Evolutionary conservation across 352 stramenopile genomes (phyloP), one percentile per base, ranked within the genome.

Genomic region (Blastocystis sp.): DNA sequence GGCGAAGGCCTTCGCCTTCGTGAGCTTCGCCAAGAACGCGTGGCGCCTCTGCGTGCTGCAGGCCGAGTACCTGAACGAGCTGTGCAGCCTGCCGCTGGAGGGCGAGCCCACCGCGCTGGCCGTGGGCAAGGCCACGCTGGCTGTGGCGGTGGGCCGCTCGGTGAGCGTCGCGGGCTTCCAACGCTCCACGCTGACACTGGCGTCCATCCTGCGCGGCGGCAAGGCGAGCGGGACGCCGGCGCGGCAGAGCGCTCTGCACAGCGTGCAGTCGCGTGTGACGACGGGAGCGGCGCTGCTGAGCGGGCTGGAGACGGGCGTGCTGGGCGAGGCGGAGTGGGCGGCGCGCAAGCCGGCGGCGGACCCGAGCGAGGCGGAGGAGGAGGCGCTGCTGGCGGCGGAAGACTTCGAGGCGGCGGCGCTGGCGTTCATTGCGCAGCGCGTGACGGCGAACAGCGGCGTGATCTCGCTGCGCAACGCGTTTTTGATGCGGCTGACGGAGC

Each of bases 381-480:
- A 81, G 40, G n/a, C 54, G 10, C 6, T 81, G 38, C 48, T 81
- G 42, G 61, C 59, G 48, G 71, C 59, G n/a, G 19, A 7, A 19
- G 19, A 38, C 9, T 84, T 84, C 54, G 52, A 84, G 24, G 17
- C 59, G 11, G 57, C 54, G 24, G 48, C 74, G 38, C 42, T 84
- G 14, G 74, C 24, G 24, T 84, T 84, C 48, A 69, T 84, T 1
- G 45, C 11, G 3, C n/a, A 62, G 9, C 74, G 74, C 48, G 45
- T 48, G 42, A 1, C 3, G 17, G 11, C 19, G 24, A 84, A 84
- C n/a, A 6, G 69, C 17, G 17, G 14, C 6, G 52, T 84, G 19
- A 40, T 84, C 10, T 84, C 74, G 38, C 45, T 84, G 19, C 17
- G 34, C 24, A 61, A 19, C 7, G 10, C 10, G 60, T 84, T 84